Percentiles rank a stretch among this genome's conserved stretches.
Conservation (phyloP, 306 rosid genomes). For the Vicia sativa region DNA sequence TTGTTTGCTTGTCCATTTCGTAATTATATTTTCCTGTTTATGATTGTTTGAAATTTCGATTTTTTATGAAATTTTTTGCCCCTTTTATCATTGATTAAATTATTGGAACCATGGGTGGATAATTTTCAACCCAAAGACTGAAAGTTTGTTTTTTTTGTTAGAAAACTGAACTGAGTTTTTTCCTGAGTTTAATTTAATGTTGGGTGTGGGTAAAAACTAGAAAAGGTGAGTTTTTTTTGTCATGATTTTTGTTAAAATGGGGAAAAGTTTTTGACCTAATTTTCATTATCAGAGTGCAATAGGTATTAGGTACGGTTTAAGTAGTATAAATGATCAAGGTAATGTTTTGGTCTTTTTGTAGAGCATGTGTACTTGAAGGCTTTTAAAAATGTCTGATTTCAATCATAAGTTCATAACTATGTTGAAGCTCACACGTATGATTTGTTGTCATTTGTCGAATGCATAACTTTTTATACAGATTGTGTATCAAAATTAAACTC, state of each 20-base stretch:
- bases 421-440: neutral
- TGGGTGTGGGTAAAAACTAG: conserved; percentile 32
- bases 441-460: neutral
- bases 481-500: neutral
- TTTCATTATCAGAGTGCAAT: neutral
- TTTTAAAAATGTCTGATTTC: neutral
- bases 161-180: conserved; percentile 27
- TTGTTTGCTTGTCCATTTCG: neutral
- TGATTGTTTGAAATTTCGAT: neutral
- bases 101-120: conserved; percentile 10
- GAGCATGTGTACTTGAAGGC: conserved; percentile 1
- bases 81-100: conserved; percentile 22
- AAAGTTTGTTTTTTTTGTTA: conserved; percentile 18
- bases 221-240: conserved; percentile 17
- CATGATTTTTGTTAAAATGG: conserved; percentile 19
- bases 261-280: conserved; percentile 1
- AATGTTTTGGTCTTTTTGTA: conserved; percentile 29
- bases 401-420: neutral
- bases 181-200: conserved; percentile 11
- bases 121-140: conserved; percentile 10
- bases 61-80: neutral
- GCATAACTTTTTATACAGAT: neutral
- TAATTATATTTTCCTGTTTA: conserved; percentile 3
- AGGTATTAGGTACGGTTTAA: conserved; percentile 21
- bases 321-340: conserved; percentile 4